Conservation (phyloP, 164 flowering plant genomes). For the Berberis thunbergii region DNA sequence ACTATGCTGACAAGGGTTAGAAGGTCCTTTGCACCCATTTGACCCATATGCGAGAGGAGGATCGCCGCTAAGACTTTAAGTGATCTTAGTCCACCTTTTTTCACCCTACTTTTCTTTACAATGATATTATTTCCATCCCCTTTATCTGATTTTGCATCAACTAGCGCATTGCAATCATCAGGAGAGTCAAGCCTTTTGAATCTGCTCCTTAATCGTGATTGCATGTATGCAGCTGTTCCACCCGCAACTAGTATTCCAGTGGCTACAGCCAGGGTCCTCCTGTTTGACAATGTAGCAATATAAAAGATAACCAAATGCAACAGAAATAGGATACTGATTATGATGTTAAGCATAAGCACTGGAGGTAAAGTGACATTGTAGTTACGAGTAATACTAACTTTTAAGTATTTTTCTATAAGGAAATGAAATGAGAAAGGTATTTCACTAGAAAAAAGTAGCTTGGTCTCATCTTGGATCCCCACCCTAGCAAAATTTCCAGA, state of each 20-base stretch:
- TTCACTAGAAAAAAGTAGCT: too few species aligned
- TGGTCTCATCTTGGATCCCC: too few species aligned
- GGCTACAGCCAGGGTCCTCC: slow-evolving; percentile 73
- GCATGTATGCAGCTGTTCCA: slow-evolving; percentile 77
- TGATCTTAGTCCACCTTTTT: slow-evolving; percentile 67
- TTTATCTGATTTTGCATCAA: slow-evolving; percentile 21
- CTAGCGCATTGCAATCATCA: slow-evolving; percentile 29
- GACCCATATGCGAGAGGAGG: slow-evolving; percentile 78
- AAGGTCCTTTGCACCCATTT: slow-evolving; percentile 58
- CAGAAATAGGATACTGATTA: neutral
- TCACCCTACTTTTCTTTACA: slow-evolving; percentile 31
- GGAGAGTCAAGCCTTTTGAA: slow-evolving; percentile 24
- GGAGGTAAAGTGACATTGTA: too few species aligned
- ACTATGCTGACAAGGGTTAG: slow-evolving; percentile 61
- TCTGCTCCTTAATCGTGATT: slow-evolving; percentile 33
- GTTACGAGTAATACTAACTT: too few species aligned
- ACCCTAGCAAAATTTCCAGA: too few species aligned
- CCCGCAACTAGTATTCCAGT: slow-evolving; percentile 74
- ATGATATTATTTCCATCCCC: slow-evolving; percentile 15
- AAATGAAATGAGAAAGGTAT: too few species aligned
- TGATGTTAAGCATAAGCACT: too few species aligned
- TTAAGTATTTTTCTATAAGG: too few species aligned
- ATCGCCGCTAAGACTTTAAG: slow-evolving; percentile 69
- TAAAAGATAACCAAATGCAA: neutral
- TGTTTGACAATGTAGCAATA: slow-evolving; percentile 19